Percentiles rank a stretch among this genome's conserved stretches.
Conservation (phyloP, 257 asterid species). For the Penstemon davidsonii region DNA sequence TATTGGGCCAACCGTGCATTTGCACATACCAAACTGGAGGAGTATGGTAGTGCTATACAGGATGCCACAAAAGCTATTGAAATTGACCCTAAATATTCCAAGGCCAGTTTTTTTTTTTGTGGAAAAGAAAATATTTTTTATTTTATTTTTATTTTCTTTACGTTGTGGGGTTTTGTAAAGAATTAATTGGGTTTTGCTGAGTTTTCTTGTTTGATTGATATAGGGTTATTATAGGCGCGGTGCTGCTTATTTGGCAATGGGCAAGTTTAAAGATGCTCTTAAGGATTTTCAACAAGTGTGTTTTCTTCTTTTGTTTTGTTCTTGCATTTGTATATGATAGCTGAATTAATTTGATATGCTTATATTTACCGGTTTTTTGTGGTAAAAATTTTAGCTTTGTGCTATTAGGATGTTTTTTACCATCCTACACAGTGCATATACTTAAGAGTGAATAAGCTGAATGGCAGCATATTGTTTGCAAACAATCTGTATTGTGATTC, state of each 20-base stretch:
- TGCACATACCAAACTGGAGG: conserved; percentile 58
- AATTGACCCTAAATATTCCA: conserved; percentile 48
- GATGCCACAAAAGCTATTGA: too few species aligned
- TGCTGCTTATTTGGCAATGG: conserved; percentile 93
- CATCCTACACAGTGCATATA: too few species aligned
- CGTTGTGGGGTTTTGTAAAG: background rate
- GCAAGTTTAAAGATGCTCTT: conserved; percentile 90
- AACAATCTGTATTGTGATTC: too few species aligned
- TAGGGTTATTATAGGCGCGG: conserved; percentile 98
- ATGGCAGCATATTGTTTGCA: too few species aligned
- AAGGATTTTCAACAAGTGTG: conserved; percentile 90
- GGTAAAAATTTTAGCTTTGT: conserved; percentile 18
- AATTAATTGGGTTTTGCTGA: conserved; percentile 18
- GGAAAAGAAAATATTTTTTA: background rate
- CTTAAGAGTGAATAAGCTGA: too few species aligned
- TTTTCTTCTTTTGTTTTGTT: conserved; percentile 11
- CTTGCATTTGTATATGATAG: conserved; percentile 1
- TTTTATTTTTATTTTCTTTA: background rate
- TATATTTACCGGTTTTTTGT: background rate
- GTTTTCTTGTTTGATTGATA: conserved; percentile 10
- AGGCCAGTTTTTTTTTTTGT: conserved; percentile 34
- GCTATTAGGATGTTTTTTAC: background rate
- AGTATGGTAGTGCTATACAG: too few species aligned
- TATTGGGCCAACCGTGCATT: conserved; percentile 73
- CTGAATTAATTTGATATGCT: conserved; percentile 14